Base-by-base conservation (phyloP, 2,329 filamentous ascomycete species). In the Septoria linicola region DNA sequence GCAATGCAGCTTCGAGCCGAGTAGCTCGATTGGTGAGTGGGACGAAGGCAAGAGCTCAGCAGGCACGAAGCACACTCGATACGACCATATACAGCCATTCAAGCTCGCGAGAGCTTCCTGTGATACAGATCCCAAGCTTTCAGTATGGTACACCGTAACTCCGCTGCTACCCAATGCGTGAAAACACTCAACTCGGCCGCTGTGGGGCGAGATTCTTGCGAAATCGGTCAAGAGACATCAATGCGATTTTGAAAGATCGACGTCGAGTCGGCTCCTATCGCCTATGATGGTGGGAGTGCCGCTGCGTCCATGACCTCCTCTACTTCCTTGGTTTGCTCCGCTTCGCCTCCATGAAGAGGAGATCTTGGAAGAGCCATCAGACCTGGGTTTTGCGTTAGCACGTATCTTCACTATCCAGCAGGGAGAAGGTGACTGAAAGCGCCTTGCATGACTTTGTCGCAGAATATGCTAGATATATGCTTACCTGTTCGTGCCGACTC, bases 301-400 rank as follows among this genome's bases (percentile, higher is more conserved):
- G 90, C 96, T 60, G 86, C 88, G 72, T 99, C 93, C 46, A 99
- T 92, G 69, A 96, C 83, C 62, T 99, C 93, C 63, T 93, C 88
- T 6, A 92, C 89, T 53, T 97, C 92, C 78, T 93, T 96, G 60
- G 85, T 79, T 8, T 84, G 69, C 54, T 89, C 82, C 59, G 92
- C 89, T 47, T 80, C 81, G 19, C 82, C 80, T 52, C 83, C 86
- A 57, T 88, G 83, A 40, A 99, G 82, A 32, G 93, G 93, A 30
- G 93, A 96, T 61, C 93, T 87, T 51, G 93, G 93, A 60, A 99
- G 79, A 41, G 93, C 93, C 92, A 97, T 99, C 53, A 99, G 80
- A 70, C 93, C 74, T 77, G 67, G n/a, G n/a, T n/a, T n/a, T n/a
- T n/a, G n/a, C n/a, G n/a, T n/a, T n/a, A n/a, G n/a, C n/a, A n/a